phyloP scores from a whole-genome alignment of 73 alveolate species.

The Tetrahymena thermophila region DNA sequence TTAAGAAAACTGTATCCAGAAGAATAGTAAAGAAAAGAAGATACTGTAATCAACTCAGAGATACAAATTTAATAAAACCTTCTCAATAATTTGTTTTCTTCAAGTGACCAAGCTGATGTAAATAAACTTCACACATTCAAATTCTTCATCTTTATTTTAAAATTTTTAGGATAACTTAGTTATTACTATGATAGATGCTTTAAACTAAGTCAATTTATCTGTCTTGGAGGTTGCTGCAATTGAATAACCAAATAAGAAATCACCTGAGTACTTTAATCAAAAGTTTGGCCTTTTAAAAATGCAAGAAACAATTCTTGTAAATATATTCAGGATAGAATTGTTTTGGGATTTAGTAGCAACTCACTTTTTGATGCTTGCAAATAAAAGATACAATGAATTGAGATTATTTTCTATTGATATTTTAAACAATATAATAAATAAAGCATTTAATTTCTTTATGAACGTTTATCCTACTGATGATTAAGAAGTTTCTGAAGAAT shows the following conservation, averaged over 20 bases:
- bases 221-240: neutral
- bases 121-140: neutral
- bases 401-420: neutral
- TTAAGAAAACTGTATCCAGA: neutral
- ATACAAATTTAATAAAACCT: neutral
- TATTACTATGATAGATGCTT: neutral
- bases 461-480: neutral
- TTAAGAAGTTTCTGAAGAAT: neutral
- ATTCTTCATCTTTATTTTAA: neutral
- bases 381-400: neutral
- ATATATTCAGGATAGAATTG: neutral
- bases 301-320: neutral
- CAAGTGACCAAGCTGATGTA: neutral
- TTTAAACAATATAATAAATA: neutral
- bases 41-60: neutral
- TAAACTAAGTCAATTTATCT: neutral
- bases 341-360: neutral
- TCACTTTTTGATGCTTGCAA: neutral
- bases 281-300: neutral
- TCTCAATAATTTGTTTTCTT: neutral
- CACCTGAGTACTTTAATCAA: neutral
- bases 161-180: neutral
- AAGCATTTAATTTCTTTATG: neutral
- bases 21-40: neutral
- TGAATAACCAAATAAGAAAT: neutral